Conservation (phyloP, 208 protist genomes). For the Naegleria lovaniensis region DNA sequence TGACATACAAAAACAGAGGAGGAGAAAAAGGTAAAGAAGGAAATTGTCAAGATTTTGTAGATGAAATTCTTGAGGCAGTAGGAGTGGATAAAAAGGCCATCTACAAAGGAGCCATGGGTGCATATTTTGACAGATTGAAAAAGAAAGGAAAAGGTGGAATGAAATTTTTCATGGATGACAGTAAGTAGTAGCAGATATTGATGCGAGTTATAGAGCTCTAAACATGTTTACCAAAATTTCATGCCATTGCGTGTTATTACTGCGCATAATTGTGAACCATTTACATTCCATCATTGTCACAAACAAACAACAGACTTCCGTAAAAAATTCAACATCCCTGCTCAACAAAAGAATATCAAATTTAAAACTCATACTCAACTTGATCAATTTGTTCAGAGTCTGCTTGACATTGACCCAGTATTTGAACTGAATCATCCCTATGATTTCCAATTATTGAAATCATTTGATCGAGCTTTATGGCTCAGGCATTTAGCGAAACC, state of each 20-base stretch:
- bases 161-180: background rate
- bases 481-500: background rate
- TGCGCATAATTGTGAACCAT: no score
- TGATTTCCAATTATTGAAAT: background rate
- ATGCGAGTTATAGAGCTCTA: no score
- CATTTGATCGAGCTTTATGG: conserved; percentile 15
- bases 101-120: background rate
- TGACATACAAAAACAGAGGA: background rate
- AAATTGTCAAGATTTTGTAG: conserved; percentile 27
- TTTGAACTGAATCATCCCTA: background rate
- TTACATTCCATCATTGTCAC: no score
- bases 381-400: background rate
- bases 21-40: background rate
- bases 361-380: background rate
- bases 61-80: background rate
- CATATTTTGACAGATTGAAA: background rate
- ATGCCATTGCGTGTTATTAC: no score
- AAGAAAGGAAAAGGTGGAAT: background rate
- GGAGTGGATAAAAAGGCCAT: background rate
- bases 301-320: background rate
- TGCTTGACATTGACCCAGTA: background rate
- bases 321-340: background rate
- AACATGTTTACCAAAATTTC: no score
- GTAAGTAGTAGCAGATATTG: no score
- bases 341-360: background rate